Evolutionary conservation across 345 rosid species (phyloP), one percentile per base, ranked within the genome.

Genomic region (Physaria fendleri): DNA sequence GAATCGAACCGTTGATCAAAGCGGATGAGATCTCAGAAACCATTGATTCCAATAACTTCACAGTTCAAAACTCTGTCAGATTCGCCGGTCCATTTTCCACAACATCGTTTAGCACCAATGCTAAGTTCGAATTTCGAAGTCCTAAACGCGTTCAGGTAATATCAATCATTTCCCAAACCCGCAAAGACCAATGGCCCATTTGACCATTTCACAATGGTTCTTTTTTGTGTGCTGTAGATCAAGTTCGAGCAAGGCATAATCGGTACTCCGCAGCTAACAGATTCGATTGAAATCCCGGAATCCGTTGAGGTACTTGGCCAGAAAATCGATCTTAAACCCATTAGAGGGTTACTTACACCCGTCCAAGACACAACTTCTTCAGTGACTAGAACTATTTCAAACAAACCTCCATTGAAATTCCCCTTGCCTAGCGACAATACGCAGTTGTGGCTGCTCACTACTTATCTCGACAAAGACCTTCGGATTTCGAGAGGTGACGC

Each of bases 11-110:
- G 2, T 48, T 88, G 65, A 80, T 82, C 6, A 88, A 79, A 68
- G 95, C 88, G 42, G 98, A 88, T 55, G 95, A 92, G 75, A 92
- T 92, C 66, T 92, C 96, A 45, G 95, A 92, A 71, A 85, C 83
- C 51, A 84, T 92, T 51, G 98, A 92, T 70, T 83, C 98, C 0
- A 84, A 82, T 22, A 84, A 24, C 72, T 85, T 88, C 61, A 78
- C 96, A 0, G 96, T 85, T 27, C 82, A 88, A 64, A 85, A 88
- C 61, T 84, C 82, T 33, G 89, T 92, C 28, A 87, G 43, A 47
- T 85, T 92, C 56, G 49, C 90, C 2, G 92, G 95, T 5, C 96
- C 93, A 0, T 66, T 88, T 29, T 85, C 98, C 17, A 81, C 93
- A 0, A 85, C 85, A 62, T 82, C 96, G n/a, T 39, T 88, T 29